A percentile compares a stretch with the other conserved stretches of the same genome.
phyloP scores from a whole-genome alignment of 805 yeast genomes.

The Ogataea naganishii region DNA sequence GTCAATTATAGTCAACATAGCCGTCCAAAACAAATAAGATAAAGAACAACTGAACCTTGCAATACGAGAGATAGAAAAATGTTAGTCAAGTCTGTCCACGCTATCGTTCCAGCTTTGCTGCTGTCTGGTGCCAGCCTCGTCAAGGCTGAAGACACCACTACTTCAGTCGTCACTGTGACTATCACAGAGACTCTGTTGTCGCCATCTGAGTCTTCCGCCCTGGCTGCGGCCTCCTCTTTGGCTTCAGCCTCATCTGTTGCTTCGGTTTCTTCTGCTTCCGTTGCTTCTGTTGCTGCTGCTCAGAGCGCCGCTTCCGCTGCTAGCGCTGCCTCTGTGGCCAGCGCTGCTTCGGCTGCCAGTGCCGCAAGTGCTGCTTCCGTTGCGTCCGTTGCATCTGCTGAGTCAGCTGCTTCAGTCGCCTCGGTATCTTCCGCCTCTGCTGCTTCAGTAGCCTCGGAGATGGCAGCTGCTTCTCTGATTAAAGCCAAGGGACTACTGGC shows the following conservation, averaged over 20 bases:
- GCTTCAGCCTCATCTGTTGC: slow-evolving; percentile 16
- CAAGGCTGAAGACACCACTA: slow-evolving; percentile 29
- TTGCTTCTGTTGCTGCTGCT: slow-evolving; percentile 13
- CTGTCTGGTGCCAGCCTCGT: slow-evolving; percentile 15
- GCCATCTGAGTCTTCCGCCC: slow-evolving; percentile 33
- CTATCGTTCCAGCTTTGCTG: slow-evolving; percentile 15
- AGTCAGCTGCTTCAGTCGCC: slow-evolving; percentile 7
- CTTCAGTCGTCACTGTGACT: slow-evolving; percentile 34
- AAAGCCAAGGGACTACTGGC: slow-evolving; percentile 31
- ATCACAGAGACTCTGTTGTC: slow-evolving; percentile 37
- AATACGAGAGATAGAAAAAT: slow-evolving; percentile 7
- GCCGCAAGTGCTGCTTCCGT: slow-evolving; percentile 26
- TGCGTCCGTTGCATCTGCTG: slow-evolving; percentile 20
- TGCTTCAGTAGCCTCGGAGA: slow-evolving; percentile 18
- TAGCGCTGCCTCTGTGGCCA: slow-evolving; percentile 25
- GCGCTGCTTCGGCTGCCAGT: slow-evolving; percentile 28
- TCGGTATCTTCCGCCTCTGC: slow-evolving; percentile 13
- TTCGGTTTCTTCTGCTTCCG: slow-evolving; percentile 13
- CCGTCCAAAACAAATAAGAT: slow-evolving; percentile 1
- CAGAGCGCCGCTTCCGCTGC: slow-evolving; percentile 10
- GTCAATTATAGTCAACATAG: background rate
- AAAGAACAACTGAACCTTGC: slow-evolving; percentile 1
- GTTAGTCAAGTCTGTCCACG: slow-evolving; percentile 20
- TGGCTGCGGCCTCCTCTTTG: slow-evolving; percentile 12
- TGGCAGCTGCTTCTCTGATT: slow-evolving; percentile 16